Conservation (phyloP, 78 protist species). For the Monosiga brevicollis region DNA sequence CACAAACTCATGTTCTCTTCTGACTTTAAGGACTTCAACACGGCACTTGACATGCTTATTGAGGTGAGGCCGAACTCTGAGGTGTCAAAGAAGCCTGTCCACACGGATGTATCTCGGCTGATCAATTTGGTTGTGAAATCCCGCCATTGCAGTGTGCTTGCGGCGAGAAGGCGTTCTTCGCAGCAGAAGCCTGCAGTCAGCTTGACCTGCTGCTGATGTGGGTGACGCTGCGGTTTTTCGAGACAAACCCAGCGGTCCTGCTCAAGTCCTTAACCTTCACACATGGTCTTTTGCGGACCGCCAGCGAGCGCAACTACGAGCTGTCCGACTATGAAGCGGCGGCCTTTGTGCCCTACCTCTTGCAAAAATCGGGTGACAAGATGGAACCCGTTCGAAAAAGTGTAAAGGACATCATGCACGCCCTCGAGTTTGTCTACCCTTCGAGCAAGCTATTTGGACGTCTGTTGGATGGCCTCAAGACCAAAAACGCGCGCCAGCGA, state of each 20-base stretch:
- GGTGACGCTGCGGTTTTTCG: neutral
- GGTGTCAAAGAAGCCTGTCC: no score
- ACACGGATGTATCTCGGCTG: no score
- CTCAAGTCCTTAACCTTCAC: neutral
- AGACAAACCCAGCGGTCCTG: neutral
- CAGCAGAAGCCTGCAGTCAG: neutral
- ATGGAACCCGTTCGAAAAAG: neutral
- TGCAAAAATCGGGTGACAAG: neutral
- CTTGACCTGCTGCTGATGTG: neutral
- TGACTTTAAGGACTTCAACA: neutral
- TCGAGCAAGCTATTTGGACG: neutral
- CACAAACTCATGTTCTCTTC: neutral
- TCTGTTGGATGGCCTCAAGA: neutral
- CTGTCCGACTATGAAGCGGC: constrained; percentile 1
- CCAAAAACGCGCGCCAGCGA: neutral
- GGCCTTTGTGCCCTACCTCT: neutral
- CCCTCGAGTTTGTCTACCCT: neutral
- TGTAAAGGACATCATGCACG: neutral
- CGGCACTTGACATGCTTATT: neutral
- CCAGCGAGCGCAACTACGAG: neutral
- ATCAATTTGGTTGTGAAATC: neutral
- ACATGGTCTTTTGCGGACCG: neutral
- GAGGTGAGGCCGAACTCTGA: no score
- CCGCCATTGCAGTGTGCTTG: no score
- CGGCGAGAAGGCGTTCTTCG: neutral